phyloP scores from a whole-genome alignment of 2,329 filamentous ascomycete genomes.

The Phialophora verrucosa region DNA sequence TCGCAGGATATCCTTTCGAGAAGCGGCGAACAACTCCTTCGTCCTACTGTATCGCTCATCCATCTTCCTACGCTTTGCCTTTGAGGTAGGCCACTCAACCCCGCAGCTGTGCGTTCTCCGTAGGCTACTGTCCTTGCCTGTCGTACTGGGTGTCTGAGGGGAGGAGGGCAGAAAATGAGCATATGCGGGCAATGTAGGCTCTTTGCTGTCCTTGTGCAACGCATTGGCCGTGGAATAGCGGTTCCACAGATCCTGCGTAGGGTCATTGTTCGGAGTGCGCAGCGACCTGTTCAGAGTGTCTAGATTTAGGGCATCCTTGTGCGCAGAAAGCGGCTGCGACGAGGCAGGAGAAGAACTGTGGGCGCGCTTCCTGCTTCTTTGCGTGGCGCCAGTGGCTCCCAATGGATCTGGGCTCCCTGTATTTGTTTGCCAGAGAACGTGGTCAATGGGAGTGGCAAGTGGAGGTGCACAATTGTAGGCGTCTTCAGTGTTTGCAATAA shows the following conservation, averaged over 20 bases:
- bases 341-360: conserved; percentile 76
- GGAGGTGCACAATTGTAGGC: conserved; percentile 55
- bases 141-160: conserved; percentile 66
- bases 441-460: conserved; percentile 64
- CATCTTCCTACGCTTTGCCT: conserved; percentile 66
- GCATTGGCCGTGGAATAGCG: conserved; percentile 67
- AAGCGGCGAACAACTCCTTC: conserved; percentile 52
- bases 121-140: conserved; percentile 56
- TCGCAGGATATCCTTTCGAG: conserved; percentile 49
- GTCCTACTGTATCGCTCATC: conserved; percentile 55
- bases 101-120: conserved; percentile 73
- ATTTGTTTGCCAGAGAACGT: conserved; percentile 64
- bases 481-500: conserved; percentile 67
- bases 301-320: conserved; percentile 59
- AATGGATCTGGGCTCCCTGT: conserved; percentile 50
- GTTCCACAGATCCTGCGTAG: conserved; percentile 77
- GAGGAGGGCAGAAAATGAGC: conserved; percentile 72
- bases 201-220: conserved; percentile 51
- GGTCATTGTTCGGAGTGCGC: conserved; percentile 71
- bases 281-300: conserved; percentile 64
- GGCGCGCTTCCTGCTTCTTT: conserved; percentile 67
- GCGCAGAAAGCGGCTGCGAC: conserved; percentile 49
- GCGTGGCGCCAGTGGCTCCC: conserved; percentile 55
- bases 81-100: conserved; percentile 68
- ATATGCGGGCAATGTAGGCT: conserved; percentile 62